Base-by-base conservation (phyloP, 345 rosid species). In the Diplotaxis tenuifolia region DNA sequence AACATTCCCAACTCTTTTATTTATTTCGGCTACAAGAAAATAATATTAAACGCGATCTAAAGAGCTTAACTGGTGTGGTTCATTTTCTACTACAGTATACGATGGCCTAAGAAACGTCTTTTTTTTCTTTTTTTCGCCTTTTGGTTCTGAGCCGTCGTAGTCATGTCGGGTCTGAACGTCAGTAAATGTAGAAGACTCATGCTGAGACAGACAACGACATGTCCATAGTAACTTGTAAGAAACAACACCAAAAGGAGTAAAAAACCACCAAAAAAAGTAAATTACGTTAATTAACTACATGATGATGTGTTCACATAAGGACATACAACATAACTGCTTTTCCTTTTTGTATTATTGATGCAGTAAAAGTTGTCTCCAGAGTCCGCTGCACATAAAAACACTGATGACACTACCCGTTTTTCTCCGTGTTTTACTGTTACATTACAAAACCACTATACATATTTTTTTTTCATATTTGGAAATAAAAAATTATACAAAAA, bases 131-230 rank as follows among this genome's bases (percentile, higher is more conserved):
- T 58, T 56, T 63, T 70, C 56, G 75, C 70, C 71, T 63, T 76
- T 70, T 55, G 75, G 55, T 64, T 19, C n/a, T 59, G 80, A 77
- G 49, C 69, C 57, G 73, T 77, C 80, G 63, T 72, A 71, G 27
- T 77, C 76, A 28, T 25, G 50, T 71, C 73, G 49, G 34, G 50
- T 76, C 71, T 63, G 70, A 62, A 63, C 70, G 70, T 38, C 74
- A 75, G 74, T 76, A 62, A 76, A 55, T 70, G 71, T 27, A 70
- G 70, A 70, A 75, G 79, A 50, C 75, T 75, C 76, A 77, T 77
- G 80, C 80, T 71, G 73, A 71, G 58, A 58, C 58, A 72, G 80
- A 77, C 57, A 77, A 50, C 4, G 80, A 77, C 76, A 65, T 66
- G 76, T 71, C 76, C 72, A 66, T 25, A 5, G 40, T 9, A 34